Base-by-base conservation (phyloP, 75 land plant species). In the Cryptomeria japonica region DNA sequence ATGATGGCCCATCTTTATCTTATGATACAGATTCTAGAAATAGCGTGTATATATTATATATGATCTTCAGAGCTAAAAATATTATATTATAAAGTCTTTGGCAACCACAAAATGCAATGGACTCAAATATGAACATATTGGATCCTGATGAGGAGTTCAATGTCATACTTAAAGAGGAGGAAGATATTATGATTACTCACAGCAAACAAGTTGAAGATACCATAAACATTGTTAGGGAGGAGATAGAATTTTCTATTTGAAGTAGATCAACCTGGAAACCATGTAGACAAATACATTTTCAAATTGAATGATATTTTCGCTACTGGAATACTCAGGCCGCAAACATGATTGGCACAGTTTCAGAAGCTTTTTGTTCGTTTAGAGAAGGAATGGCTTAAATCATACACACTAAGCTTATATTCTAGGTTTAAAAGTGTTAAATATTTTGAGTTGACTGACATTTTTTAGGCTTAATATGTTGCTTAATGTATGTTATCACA, bases 261-360 rank as follows among this genome's bases (percentile, higher is more conserved):
- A 91, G 97, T 95, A 31, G 99, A 98, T 78, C 94, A 97, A 78
- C 99, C 99, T 3, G 99, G 99, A 28, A 96, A 94, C 89, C 97
- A 96, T 46, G 90, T 98, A 82, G 95, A 97, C 87, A 91, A 87
- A n/a, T 98, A 98, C 79, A 89, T 98, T 86, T 84, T 93, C 36
- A 94, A 90, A 89, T 89, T 98, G 42, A 96, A 92, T 87, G 86
- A 93, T 75, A 91, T 97, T 77, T 94, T 98, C 37, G 95, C 99
- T 78, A 92, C 95, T 28, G 97, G 99, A 46, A 94, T 98, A 42
- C 77, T 93, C 44, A 93, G 93, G 83, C 92, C 96, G 39, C 99
- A 97, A 87, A 91, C 92, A 5, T 93, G 94, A 7, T 90, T 98
- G 82, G 93, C 97, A 41, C 87, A 93, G 41, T 98, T 98, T 82